Evolutionary conservation across 1,284 basidiomycete species (phyloP), one percentile per base, ranked within the genome.

Genomic region (Schizophyllum commune): DNA sequence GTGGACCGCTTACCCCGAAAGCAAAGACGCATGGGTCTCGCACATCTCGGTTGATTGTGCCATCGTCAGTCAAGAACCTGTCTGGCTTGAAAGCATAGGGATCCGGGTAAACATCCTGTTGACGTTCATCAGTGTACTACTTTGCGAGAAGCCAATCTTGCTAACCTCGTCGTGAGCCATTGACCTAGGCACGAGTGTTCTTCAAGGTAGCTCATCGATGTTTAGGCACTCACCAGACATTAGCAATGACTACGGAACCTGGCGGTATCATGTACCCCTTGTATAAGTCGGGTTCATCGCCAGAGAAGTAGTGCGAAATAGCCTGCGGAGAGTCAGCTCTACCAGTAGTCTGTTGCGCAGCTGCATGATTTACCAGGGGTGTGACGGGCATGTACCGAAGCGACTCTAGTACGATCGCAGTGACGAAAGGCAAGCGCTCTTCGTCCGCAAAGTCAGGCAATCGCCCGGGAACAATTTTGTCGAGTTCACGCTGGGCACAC

Each of bases 401-500:
- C 17, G 39, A 47, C 39, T 47, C 39, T 8, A 11, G 17, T 9
- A 47, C 39, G 39, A 47, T 47, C 4, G 39, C 39, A 3, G 39
- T 47, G 4, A 47, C 39, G 17, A 47, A 47, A 3, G 39, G 39
- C 39, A 47, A 9, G 3, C 9, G 2, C 3, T 11, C 39, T 58
- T 68, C 63, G 62, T 82, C 81, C 21, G 70, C 70, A 59, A 78
- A 79, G 56, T 76, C 75, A 13, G 80, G 79, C 32, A 82, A 74
- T 27, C 78, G 71, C 19, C 73, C 74, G 60, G 77, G 76, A 51
- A 80, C 61, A 34, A 78, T 74, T 6, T 68, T 65, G 62, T 82
- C 79, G 0, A 82, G 63, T 62, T 83, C 81, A 55, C 69, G 68
- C 63, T 77, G 78, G 17, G 78, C 81, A 65, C 74, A 77, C n/a